Base-by-base conservation (phyloP, 2,329 filamentous ascomycete genomes). In the Cladorrhinum sp. region DNA sequence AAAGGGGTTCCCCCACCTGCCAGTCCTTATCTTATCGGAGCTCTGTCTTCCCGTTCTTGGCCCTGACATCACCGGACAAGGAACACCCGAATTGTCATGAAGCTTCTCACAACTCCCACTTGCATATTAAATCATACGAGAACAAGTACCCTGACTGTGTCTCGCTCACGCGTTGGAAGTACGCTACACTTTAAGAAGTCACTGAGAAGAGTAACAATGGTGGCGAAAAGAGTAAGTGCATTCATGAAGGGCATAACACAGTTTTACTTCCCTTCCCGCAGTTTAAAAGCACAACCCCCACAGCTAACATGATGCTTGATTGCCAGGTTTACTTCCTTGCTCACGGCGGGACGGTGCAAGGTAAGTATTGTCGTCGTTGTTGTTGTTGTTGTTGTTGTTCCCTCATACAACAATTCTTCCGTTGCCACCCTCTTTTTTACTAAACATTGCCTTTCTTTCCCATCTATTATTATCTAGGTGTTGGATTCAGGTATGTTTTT, bases 291-390 rank as follows among this genome's bases (percentile, higher is more conserved):
- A n/a, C 26, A 28, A 28, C 26, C 26, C 28, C 16, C n/a, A n/a
- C n/a, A n/a, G 1, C 18, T 7, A 36, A 36, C 6, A 14, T 20
- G 14, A 23, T 1, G 8, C 18, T 42, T 16, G 10, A 16, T 16
- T 7, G 10, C 23, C 4, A 87, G 84, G 74, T 87, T 30, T 85
- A 84, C 67, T 89, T 87, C 70, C 75, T 83, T 16, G 87, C 86
- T 61, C 85, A 90, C 67, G 88, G 88, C 58, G 80, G 80, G 14
- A 66, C 66, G 42, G 89, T 92, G 12, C 88, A 92, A 81, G 88
- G 88, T 87, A 75, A 63, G 76, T 66, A 21, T 50, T 26, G 16
- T 53, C n/a, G n/a, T 6, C 36, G 26, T 30, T 4, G 26, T 30
- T n/a, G n/a, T n/a, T n/a, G n/a, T n/a, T n/a, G n/a, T n/a, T n/a